Percentiles rank a stretch among this genome's conserved stretches.
Conservation (phyloP, 2,329 filamentous ascomycete genomes). For the Cercospora sp. region DNA sequence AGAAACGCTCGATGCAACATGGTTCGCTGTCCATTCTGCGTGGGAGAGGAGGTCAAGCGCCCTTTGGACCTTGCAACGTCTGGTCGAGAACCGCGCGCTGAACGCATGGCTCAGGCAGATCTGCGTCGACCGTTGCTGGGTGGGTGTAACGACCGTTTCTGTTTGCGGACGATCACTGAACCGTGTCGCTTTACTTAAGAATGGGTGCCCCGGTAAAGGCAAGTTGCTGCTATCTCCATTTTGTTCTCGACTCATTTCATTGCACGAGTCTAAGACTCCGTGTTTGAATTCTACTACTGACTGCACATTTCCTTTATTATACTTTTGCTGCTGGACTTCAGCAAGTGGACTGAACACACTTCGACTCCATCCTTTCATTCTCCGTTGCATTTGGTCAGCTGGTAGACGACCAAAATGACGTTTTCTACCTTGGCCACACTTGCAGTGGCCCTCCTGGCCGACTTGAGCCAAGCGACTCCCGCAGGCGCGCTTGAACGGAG, state of each 20-base stretch:
- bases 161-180: not conserved
- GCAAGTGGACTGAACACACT: not conserved
- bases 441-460: conserved; percentile 30
- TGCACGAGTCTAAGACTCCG: conserved; percentile 1
- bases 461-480: conserved; percentile 28
- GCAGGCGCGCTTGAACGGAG: conserved; percentile 24
- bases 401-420: conserved; percentile 23
- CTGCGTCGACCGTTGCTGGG: conserved; percentile 1
- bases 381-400: not conserved
- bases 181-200: conserved; percentile 4
- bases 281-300: not conserved
- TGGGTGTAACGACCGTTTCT: conserved; percentile 5
- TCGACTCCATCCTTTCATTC: not conserved
- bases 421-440: conserved; percentile 26
- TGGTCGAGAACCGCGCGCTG: conserved; percentile 4
- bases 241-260: conserved; percentile 3
- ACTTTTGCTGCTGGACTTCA: not conserved
- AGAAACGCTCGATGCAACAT: not conserved
- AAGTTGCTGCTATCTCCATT: not conserved
- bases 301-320: not conserved
- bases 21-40: conserved; percentile 2
- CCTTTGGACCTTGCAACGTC: not conserved
- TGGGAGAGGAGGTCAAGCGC: conserved; percentile 9
- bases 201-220: conserved; percentile 12
- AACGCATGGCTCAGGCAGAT: conserved; percentile 9